Evolutionary conservation across 2,329 filamentous ascomycete genomes (phyloP), one percentile per base, ranked within the genome.

Genomic region (Cercospora zeae-maydis): DNA sequence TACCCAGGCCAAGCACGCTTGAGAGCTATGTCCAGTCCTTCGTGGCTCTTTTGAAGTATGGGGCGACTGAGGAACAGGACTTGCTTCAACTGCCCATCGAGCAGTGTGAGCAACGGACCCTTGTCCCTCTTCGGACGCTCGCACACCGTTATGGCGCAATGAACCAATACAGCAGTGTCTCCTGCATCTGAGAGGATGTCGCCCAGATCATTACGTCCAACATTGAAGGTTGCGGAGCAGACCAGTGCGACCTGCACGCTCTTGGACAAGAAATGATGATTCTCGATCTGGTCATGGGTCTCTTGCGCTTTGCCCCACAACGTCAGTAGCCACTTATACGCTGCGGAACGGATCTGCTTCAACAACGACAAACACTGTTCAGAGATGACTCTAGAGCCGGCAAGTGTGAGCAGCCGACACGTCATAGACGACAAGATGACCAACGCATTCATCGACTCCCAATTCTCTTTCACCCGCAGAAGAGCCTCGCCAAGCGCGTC

Each of bases 181-280:
- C 53, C 13, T 10, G n/a, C 27, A 1, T 36, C 59, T n/a, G 52
- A 52, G 1, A 75, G 61, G 1, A 68, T 61, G 7, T 64, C 58
- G 19, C 56, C 53, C 1, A 71, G 42, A 57, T 61, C 66, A 8
- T 42, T 37, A 37, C 55, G 62, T 55, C 68, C 69, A 1, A 68
- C 66, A 47, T 75, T 70, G 58, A 82, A 82, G 0, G 82, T 84
- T 1, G 78, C 74, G 24, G 79, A 76, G 56, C 85, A 88, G 0
- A 89, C 74, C 0, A 89, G 64, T 0, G 86, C 81, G 0, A 85
- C 81, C 73, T 80, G 81, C 0, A 88, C 77, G 0, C 75, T 77
- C n/a, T 75, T 73, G 0, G 79, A 73, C 0, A 61, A 72, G 42
- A 70, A 70, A 9, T 62, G 47, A 3, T 10, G 21, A 8, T 63